Conservation (phyloP, 768 basidiomycete species). For the Trametes gibbosa region DNA sequence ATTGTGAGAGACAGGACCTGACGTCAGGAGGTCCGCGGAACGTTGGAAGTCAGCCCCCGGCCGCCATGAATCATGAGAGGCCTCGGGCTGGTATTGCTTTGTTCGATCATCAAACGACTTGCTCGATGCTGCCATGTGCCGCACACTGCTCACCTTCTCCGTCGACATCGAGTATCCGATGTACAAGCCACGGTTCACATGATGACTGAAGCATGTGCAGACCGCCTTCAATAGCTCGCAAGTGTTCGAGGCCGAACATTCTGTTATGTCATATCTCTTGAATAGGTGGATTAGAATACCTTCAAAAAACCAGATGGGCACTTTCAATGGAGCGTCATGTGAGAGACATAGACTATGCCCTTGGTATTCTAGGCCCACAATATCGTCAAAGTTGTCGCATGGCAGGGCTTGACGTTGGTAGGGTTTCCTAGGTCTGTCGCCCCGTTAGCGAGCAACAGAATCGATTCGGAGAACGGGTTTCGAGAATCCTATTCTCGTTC, state of each 20-base stretch:
- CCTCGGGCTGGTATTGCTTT: neutral
- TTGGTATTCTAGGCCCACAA: too few relatives aligned
- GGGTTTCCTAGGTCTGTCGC: too few relatives aligned
- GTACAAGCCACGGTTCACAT: neutral
- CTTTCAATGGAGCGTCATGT: too few relatives aligned
- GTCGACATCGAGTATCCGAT: neutral
- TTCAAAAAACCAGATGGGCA: too few relatives aligned
- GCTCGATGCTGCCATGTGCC: neutral
- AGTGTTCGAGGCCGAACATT: neutral
- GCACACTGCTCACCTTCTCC: neutral
- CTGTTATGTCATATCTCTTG: neutral
- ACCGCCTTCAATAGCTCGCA: too few relatives aligned
- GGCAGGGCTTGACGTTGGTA: too few relatives aligned
- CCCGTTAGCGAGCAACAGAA: too few relatives aligned
- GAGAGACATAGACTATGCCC: too few relatives aligned
- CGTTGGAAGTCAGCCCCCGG: neutral
- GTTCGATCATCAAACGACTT: neutral
- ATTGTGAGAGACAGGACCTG: conserved; percentile 3
- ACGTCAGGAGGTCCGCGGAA: neutral
- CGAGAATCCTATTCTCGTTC: too few relatives aligned
- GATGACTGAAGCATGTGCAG: neutral
- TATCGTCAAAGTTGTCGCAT: too few relatives aligned
- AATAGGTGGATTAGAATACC: too few relatives aligned
- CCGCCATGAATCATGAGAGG: neutral
- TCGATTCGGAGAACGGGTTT: too few relatives aligned